Evolutionary conservation across 169 alveolate genomes (phyloP), one percentile per base, ranked within the genome.

Genomic region (Cryptosporidium bovis): DNA sequence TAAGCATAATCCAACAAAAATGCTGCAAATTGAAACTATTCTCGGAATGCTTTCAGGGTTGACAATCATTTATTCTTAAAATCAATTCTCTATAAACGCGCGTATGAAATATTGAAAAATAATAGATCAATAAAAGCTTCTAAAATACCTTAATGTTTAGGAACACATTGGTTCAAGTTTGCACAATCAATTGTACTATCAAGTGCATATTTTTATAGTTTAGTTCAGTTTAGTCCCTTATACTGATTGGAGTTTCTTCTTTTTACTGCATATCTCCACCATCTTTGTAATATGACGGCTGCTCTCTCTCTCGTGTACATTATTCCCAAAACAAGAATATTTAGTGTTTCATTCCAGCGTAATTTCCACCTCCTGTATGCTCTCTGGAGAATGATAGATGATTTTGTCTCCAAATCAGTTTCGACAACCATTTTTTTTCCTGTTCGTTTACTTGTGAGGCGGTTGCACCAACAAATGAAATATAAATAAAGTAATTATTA

Each of bases 261-360:
- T 18, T 33, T 53, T 34, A 31, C 16, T 53, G 20, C 33, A 29
- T 6, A 51, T 12, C 87, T 56, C 87, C 87, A 77, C 87, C 71
- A 62, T 46, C 87, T 77, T 48, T 77, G 87, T 44, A 77, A 24
- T 44, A 77, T 62, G 20, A 60, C 64, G 2, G 87, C 87, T 15
- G 87, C 87, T 66, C 66, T 77, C 64, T 77, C 87, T 53, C 87
- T 77, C 33, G 71, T 77, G 27, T 77, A 40, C 87, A 77, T 77
- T 10, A 77, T 77, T 18, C 87, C 87, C 87, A 71, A 77, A 60
- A 77, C 33, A n/a, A 77, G 48, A 60, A 77, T 44, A 77, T 62
- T 40, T n/a, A 77, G 20, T 34, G 62, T 77, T 36, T 77, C 77
- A 62, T 77, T 40, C 87, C 87, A 77, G 64, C 36, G 46, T 56